phyloP scores from a whole-genome alignment of 768 basidiomycete species.

The Hericium rajendrae region DNA sequence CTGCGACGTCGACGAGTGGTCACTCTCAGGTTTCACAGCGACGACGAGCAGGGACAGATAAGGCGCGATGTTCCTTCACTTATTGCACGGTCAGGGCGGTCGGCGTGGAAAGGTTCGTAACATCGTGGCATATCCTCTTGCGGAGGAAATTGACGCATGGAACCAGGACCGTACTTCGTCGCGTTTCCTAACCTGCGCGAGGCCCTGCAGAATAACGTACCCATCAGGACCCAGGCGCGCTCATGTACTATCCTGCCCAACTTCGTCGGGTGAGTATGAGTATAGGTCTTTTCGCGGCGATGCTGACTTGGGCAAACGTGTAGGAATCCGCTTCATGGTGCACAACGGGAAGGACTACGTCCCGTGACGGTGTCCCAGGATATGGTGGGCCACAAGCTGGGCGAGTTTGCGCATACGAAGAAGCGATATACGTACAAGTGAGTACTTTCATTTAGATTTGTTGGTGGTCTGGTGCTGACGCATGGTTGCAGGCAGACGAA shows the following conservation, averaged over 20 bases:
- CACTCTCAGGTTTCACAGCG: neutral
- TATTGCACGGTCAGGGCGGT: slow-evolving; percentile 52
- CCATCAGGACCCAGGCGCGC: slow-evolving; percentile 82
- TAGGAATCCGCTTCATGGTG: slow-evolving; percentile 80
- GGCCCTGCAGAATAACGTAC: slow-evolving; percentile 69
- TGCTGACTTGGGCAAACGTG: neutral
- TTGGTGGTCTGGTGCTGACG: neutral
- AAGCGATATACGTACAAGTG: slow-evolving; percentile 82
- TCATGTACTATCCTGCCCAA: slow-evolving; percentile 91
- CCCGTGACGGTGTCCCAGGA: slow-evolving; percentile 87
- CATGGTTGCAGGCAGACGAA: slow-evolving; percentile 27
- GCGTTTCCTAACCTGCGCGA: slow-evolving; percentile 84
- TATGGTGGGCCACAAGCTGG: slow-evolving; percentile 98
- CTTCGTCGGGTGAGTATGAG: slow-evolving; percentile 73
- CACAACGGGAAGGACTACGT: slow-evolving; percentile 91
- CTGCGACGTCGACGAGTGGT: neutral
- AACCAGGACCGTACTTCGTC: slow-evolving; percentile 84
- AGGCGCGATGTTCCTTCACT: slow-evolving; percentile 52
- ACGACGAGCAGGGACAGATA: neutral
- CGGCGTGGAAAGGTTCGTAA: slow-evolving; percentile 73
- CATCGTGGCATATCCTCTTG: neutral
- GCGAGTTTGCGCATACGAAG: slow-evolving; percentile 88
- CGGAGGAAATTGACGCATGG: neutral
- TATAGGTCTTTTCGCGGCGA: neutral
- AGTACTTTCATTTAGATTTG: slow-evolving; percentile 29